Percentiles rank a stretch among this genome's conserved stretches.
phyloP scores from a whole-genome alignment of 2,329 filamentous ascomycete species.

The Sporothrix globosa region DNA sequence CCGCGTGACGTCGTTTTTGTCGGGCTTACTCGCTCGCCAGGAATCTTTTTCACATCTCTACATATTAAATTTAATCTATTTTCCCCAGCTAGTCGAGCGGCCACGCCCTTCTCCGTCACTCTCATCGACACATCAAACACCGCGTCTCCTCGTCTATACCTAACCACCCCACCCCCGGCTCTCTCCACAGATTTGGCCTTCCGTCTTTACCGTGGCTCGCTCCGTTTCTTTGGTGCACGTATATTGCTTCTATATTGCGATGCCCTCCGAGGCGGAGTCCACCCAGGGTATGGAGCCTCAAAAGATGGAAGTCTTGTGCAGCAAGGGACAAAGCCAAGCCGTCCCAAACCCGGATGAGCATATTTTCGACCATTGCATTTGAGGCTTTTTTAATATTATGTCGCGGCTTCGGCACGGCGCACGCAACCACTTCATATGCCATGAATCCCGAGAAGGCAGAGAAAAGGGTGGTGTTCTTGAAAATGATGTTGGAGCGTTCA shows the following conservation, averaged over 20 bases:
- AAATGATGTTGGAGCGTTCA: background rate
- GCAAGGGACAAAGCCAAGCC: slow-evolving; percentile 3
- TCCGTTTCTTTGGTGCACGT: slow-evolving; percentile 9
- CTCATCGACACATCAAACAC: no score
- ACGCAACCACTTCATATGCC: background rate
- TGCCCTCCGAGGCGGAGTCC: background rate
- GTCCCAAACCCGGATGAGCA: slow-evolving; percentile 22
- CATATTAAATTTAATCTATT: slow-evolving; percentile 21
- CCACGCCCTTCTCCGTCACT: background rate
- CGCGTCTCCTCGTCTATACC: background rate
- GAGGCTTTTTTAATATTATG: background rate
- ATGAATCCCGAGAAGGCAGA: background rate
- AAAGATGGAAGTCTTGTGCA: background rate
- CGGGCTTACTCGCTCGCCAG: background rate
- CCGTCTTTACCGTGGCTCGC: slow-evolving; percentile 23
- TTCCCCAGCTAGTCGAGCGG: slow-evolving; percentile 26
- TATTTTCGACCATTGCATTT: background rate
- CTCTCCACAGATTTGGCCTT: slow-evolving; percentile 24
- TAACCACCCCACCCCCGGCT: background rate
- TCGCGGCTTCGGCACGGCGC: background rate
- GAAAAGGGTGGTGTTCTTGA: background rate
- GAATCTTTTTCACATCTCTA: background rate
- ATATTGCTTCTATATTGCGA: slow-evolving; percentile 33
- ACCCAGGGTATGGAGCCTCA: background rate
- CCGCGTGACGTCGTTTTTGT: background rate